Evolutionary conservation across 805 yeast species (phyloP), one percentile per base, ranked within the genome.

Genomic region (Ogataea methanolica): DNA sequence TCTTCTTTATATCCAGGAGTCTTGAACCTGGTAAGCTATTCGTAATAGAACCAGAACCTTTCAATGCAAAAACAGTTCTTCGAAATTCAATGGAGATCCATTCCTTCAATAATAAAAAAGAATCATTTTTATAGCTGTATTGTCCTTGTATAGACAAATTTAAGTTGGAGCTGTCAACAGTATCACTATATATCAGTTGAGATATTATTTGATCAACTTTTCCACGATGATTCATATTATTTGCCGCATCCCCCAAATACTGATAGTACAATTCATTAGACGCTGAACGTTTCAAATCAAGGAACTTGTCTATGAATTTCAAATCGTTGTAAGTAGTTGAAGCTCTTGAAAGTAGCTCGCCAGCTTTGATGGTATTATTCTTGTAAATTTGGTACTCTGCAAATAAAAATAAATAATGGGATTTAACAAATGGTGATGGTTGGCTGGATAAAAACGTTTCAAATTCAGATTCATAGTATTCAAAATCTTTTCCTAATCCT

Each of bases 401-500:
- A 15, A 62, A 44, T 14, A 45, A 49, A 36, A 57, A 56, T 22
- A 41, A 53, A 34, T 47, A 46, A 11, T 48, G 44, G 44, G 58
- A 55, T 42, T 49, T 53, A n/a, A 63, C 47, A 33, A 53, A 45
- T 7, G 65, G 36, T 0, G 72, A 68, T 5, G 59, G 55, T 15
- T 59, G 63, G 7, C 54, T 52, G 1, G 64, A 56, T 16, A 73
- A 58, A 12, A 79, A 57, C 34, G 66, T 69, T 6, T 65, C 62
- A 35, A 78, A 67, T 54, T 85, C 91, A 6, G 68, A 67, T 3
- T 73, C 52, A 61, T 75, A 84, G 57, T 72, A 80, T 2, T 74
- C 72, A 41, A 82, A 73, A 46, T 85, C 89, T 51, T 78, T 79
- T 0, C 81, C 66, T 3, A 82, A 57, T 0, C 91, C 90, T 36